Conservation (phyloP, 805 yeast genomes). For the Komagataella mondaviorum region DNA sequence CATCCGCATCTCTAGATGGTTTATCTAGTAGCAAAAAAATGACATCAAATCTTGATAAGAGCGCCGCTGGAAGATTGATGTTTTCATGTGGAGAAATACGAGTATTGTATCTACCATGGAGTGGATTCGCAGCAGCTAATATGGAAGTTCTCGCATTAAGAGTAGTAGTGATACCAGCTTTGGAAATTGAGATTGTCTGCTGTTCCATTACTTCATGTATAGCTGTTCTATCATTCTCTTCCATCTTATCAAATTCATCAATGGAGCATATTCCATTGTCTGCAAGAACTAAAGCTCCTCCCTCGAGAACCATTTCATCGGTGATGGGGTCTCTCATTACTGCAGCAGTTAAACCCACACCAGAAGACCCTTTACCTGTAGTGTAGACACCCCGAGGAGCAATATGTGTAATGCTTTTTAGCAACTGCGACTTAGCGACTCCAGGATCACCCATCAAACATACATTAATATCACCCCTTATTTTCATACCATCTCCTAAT, state of each 20-base stretch:
- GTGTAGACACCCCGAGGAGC: constrained; percentile 97
- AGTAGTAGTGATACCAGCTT: constrained; percentile 95
- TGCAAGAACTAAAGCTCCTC: constrained; percentile 94
- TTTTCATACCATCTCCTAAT: constrained; percentile 92
- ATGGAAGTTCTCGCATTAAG: constrained; percentile 92
- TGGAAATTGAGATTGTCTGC: constrained; percentile 92
- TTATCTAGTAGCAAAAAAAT: constrained; percentile 77
- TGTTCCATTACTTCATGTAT: constrained; percentile 99
- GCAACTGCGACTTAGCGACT: constrained; percentile 94
- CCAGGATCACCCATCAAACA: constrained; percentile 99
- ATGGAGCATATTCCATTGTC: constrained; percentile 98
- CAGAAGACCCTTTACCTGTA: constrained; percentile 97
- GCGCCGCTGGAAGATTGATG: constrained; percentile 92
- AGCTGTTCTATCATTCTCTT: constrained; percentile 91
- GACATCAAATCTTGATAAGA: constrained; percentile 88
- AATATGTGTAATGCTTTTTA: constrained; percentile 80
- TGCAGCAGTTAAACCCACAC: constrained; percentile 97
- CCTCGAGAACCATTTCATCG: constrained; percentile 96
- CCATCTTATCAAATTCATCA: constrained; percentile 99
- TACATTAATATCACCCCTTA: constrained; percentile 93
- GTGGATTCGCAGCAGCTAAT: constrained; percentile 96
- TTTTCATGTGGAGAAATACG: constrained; percentile 85
- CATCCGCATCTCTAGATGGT: constrained; percentile 71
- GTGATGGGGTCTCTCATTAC: constrained; percentile 99
- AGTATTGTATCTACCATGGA: constrained; percentile 90